Percentiles rank a stretch among this genome's conserved stretches.
These are phyloP conservation scores for Cocos nucifera DNA, from an alignment of 176 grass and related monocot species.

Conservation along the genomic window DNA sequence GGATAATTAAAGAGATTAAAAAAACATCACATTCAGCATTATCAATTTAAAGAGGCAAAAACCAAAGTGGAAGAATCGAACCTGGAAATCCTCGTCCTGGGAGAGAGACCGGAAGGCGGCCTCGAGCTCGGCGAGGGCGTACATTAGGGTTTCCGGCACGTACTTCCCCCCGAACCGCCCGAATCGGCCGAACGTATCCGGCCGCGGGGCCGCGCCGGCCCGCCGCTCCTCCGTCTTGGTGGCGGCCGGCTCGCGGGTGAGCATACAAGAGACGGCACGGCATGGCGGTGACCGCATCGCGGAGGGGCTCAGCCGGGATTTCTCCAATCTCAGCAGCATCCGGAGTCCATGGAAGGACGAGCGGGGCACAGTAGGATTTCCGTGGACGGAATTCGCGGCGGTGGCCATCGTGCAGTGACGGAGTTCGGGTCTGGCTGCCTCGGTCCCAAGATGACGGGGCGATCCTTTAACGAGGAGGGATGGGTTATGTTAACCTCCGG, in stretches of 20 bases:
- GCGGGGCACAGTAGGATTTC: constrained; percentile 34
- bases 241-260: not conserved
- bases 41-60: not conserved
- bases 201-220: constrained; percentile 17
- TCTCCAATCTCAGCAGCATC: not conserved
- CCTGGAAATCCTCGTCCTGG: constrained; percentile 69
- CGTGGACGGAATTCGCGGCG: constrained; percentile 1
- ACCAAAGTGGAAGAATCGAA: not conserved
- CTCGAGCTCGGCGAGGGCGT: constrained; percentile 79
- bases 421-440: too few relatives aligned
- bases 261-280: constrained; percentile 24
- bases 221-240: constrained; percentile 1
- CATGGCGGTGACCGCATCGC: constrained; percentile 25
- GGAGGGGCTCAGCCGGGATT: not conserved
- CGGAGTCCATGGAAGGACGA: not conserved
- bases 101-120: constrained; percentile 61
- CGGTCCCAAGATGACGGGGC: too few relatives aligned
- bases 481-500: too few relatives aligned
- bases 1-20: too few relatives aligned
- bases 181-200: constrained; percentile 66
- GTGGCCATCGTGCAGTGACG: constrained; percentile 24
- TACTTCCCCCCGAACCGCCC: constrained; percentile 93
- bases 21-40: too few relatives aligned
- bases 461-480: too few relatives aligned
- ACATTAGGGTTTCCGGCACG: constrained; percentile 91